Base-by-base conservation (phyloP, 805 yeast species). In the Yueomyces sinensis region DNA sequence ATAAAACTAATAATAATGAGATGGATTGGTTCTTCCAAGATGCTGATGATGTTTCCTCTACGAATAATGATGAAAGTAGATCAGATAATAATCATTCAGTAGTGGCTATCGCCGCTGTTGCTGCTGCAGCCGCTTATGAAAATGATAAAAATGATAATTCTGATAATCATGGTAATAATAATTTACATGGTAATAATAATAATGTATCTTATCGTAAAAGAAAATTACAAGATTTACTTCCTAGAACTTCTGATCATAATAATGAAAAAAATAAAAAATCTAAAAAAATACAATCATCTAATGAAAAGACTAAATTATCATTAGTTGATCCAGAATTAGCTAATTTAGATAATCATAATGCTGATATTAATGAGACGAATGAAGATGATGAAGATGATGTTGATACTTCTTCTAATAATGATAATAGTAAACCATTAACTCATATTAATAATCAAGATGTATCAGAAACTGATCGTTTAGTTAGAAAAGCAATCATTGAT, bases 401-500 rank as follows among this genome's bases (percentile, higher is more conserved):
- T n/a, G n/a, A n/a, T n/a, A n/a, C n/a, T n/a, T n/a, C 29, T n/a
- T 9, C 7, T 7, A 22, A 22, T 22, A 7, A 22, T 22, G 14
- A 25, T 25, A 13, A 25, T 13, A 7, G n/a, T 13, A 6, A 9
- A 23, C 9, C n/a, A n/a, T 7, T 3, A 9, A n/a, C 19, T 14
- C n/a, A n/a, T n/a, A n/a, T n/a, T n/a, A 27, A 30, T 17, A 20
- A 33, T 37, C 44, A 59, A 3, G 46, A 62, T 9, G 47, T 68
- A 14, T 45, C 65, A 4, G 76, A 72, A 29, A 80, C 74, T 44
- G 80, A 73, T 37, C 77, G 69, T 42, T 58, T 78, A 36, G 84
- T 76, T 9, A 74, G 76, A 39, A 82, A 77, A 32, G 82, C 82
- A 2, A 74, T 79, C 31, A 61, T 75, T 41, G 82, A 77, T 45